Percentiles rank a stretch among this genome's conserved stretches.
These are phyloP conservation scores for Epichloe amarillans DNA, from an alignment of 2,329 filamentous ascomycete species.

Conservation along the genomic window DNA sequence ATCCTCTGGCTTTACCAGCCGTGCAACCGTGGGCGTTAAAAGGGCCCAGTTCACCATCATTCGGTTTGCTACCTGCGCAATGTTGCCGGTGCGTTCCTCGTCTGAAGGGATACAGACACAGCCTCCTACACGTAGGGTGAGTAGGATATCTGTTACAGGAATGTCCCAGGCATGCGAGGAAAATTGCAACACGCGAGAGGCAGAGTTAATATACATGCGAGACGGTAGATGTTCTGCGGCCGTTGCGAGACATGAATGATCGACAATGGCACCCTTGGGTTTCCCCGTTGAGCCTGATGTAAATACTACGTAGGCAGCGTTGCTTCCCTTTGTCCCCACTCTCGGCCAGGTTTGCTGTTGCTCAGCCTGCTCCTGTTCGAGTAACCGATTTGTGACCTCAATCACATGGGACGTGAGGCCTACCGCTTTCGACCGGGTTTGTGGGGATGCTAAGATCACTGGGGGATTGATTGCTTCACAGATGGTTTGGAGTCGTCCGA, in stretches of 20 bases:
- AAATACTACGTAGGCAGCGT: slow-evolving; percentile 11
- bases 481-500: background rate
- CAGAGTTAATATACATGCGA: background rate
- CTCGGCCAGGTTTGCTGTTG: background rate
- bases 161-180: slow-evolving; percentile 2
- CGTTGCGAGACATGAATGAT: slow-evolving; percentile 7
- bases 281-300: slow-evolving; percentile 11
- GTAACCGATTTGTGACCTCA: background rate
- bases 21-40: slow-evolving; percentile 2
- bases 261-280: slow-evolving; percentile 12
- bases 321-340: background rate
- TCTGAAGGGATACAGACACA: slow-evolving; percentile 10
- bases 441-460: background rate
- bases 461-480: background rate
- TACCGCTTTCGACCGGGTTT: background rate
- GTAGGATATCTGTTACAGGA: slow-evolving; percentile 5
- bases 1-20: background rate
- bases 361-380: background rate
- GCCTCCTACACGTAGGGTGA: slow-evolving; percentile 9
- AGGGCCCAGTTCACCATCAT: background rate
- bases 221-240: background rate
- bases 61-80: slow-evolving; percentile 2
- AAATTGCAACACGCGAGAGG: slow-evolving; percentile 6
- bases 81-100: slow-evolving; percentile 7
- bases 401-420: background rate